A percentile compares a stretch with the other conserved stretches of the same genome.
phyloP scores from a whole-genome alignment of 2,329 filamentous ascomycete genomes.

The Coniochaeta hoffmannii region DNA sequence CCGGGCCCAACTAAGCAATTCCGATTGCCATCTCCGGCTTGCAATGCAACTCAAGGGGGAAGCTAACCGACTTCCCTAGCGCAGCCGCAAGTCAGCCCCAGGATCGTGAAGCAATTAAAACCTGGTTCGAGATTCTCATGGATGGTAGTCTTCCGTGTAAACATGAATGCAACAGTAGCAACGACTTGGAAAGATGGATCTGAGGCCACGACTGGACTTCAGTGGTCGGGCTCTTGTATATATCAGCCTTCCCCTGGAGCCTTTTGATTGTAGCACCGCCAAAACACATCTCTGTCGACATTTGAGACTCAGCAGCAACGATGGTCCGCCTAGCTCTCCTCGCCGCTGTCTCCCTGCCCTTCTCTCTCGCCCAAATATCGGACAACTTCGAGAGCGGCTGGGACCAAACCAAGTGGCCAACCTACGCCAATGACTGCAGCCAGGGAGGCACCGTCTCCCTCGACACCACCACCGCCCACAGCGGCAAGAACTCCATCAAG shows the following conservation, averaged over 20 bases:
- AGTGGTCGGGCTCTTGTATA: not conserved
- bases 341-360: conserved; percentile 33
- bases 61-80: conserved; percentile 1
- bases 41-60: not conserved
- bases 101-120: not conserved
- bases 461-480: conserved; percentile 48
- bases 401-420: conserved; percentile 50
- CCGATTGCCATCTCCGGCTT: not conserved
- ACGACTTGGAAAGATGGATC: not conserved
- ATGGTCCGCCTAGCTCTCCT: conserved; percentile 39
- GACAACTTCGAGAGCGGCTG: conserved; percentile 52
- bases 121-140: not conserved
- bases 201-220: not conserved
- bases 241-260: not conserved
- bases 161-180: not conserved
- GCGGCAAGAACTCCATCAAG: conserved; percentile 45
- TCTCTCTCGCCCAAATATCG: conserved; percentile 43
- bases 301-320: conserved; percentile 4
- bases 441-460: conserved; percentile 50
- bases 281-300: not conserved
- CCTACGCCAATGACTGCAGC: conserved; percentile 51
- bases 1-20: not conserved
- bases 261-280: not conserved
- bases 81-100: not conserved
- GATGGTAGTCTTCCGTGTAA: not conserved